Evolutionary conservation across 331 rosid species (phyloP).

Genomic region (Saraca asoca): DNA sequence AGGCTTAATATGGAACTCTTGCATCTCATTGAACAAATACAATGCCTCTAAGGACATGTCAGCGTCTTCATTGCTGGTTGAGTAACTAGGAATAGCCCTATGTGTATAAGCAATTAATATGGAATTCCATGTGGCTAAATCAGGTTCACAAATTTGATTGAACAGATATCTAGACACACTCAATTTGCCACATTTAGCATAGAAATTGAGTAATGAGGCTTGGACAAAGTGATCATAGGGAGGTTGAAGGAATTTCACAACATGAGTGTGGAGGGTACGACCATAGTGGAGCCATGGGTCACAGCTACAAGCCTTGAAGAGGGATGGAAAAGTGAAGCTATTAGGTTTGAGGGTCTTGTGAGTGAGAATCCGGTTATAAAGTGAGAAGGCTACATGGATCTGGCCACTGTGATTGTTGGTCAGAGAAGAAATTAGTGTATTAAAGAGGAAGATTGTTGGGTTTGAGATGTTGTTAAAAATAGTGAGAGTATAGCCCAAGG

Average conservation of each 20-base stretch:
- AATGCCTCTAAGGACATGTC: conserved; percentile 2
- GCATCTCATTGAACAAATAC: background rate
- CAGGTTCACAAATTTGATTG: conserved; percentile 7
- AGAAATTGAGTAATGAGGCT: conserved; percentile 13
- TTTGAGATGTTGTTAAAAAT: conserved; percentile 3
- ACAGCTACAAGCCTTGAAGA: conserved; percentile 8
- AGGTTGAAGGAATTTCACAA: conserved; percentile 14
- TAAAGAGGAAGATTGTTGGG: conserved; percentile 27
- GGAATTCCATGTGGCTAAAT: conserved; percentile 5
- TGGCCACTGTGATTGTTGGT: background rate
- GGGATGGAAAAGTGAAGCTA: conserved; percentile 20
- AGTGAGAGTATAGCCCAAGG: conserved; percentile 3
- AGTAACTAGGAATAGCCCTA: too few species aligned
- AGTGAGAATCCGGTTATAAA: conserved; percentile 3
- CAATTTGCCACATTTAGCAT: conserved; percentile 21
- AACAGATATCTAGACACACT: conserved; percentile 9
- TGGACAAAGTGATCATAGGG: conserved; percentile 5
- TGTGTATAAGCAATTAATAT: conserved; percentile 3
- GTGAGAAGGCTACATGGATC: background rate
- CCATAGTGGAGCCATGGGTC: conserved; percentile 16
- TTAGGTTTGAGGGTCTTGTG: conserved; percentile 16
- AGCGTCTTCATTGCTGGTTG: background rate
- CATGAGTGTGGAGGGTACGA: conserved; percentile 17
- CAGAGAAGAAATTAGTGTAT: conserved; percentile 6
- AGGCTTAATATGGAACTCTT: background rate